Evolutionary conservation across 306 rosid species (phyloP).

Genomic region (Cicer pinnatifidum): DNA sequence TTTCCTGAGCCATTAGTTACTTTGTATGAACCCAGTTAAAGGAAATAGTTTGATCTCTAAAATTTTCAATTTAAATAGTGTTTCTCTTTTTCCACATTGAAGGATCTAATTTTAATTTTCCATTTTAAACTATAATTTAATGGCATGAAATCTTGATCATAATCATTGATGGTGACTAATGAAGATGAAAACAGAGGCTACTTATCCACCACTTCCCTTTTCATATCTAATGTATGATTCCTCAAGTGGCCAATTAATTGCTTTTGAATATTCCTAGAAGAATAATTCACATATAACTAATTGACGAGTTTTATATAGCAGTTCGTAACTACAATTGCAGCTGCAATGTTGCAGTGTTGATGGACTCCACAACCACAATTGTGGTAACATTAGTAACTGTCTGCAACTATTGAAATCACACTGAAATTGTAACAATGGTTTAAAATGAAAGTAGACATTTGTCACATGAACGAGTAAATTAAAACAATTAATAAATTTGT

Average conservation of each 20-base stretch:
- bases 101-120: slow-evolving; percentile 1
- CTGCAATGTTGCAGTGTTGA: background rate
- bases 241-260: slow-evolving; percentile 22
- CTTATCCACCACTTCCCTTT: slow-evolving; percentile 32
- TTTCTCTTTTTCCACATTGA: slow-evolving; percentile 4
- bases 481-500: slow-evolving; percentile 35
- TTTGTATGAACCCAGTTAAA: slow-evolving; percentile 19
- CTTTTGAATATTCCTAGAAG: slow-evolving; percentile 35
- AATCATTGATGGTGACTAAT: background rate
- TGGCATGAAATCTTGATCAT: slow-evolving; percentile 25
- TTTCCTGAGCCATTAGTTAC: background rate
- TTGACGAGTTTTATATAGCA: background rate
- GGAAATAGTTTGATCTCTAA: slow-evolving; percentile 26
- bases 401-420: slow-evolving; percentile 6
- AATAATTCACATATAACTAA: slow-evolving; percentile 26
- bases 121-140: slow-evolving; percentile 16
- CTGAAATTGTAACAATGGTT: slow-evolving; percentile 1
- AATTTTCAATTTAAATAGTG: background rate
- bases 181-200: background rate
- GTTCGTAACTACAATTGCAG: background rate
- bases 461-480: slow-evolving; percentile 33
- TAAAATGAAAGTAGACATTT: background rate
- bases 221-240: slow-evolving; percentile 16
- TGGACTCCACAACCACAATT: slow-evolving; percentile 7
- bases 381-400: background rate